A percentile compares a stretch with the other conserved stretches of the same genome.
Evolutionary conservation across 192 early-diverging fungal genomes (phyloP).

Genomic region (Coemansia sp.): DNA sequence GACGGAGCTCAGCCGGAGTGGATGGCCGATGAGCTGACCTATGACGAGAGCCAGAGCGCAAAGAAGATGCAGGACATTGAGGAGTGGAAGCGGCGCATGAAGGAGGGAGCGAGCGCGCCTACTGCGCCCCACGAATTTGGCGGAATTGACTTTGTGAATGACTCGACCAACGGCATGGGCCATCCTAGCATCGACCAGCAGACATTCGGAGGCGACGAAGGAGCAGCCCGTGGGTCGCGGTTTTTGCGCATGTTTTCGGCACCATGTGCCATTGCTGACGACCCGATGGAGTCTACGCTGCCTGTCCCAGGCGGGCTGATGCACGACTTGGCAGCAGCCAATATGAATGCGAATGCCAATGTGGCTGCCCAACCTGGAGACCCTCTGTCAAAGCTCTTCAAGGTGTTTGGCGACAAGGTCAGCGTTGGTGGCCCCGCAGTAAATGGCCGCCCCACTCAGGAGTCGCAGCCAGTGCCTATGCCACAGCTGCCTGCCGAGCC

Average conservation of each 20-base stretch:
- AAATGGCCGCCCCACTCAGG: not conserved
- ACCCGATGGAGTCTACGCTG: conserved; percentile 3
- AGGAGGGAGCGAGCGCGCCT: conserved; percentile 5
- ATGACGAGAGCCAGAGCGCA: conserved; percentile 45
- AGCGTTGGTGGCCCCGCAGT: conserved; percentile 19
- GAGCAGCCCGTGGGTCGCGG: conserved; percentile 31
- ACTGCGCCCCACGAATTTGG: not conserved
- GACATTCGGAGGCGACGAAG: not conserved
- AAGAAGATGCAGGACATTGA: conserved; percentile 47
- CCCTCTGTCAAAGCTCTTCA: conserved; percentile 45
- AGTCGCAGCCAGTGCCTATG: not conserved
- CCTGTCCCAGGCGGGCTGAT: conserved; percentile 10
- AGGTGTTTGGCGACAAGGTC: conserved; percentile 48
- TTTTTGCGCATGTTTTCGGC: conserved; percentile 46
- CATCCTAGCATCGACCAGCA: not conserved
- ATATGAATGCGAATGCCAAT: not conserved
- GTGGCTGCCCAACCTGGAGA: conserved; percentile 1
- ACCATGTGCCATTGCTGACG: not conserved
- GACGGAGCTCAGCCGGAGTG: conserved; percentile 42
- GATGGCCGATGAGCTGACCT: conserved; percentile 44
- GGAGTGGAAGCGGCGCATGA: conserved; percentile 54
- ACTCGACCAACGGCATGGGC: not conserved
- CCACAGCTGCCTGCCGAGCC: not conserved
- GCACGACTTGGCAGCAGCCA: not conserved
- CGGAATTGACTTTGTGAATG: not conserved